Percentiles rank a stretch among this genome's conserved stretches.
Evolutionary conservation across 768 basidiomycete species (phyloP).

Genomic region (Lepiota brunneoincarnata): DNA sequence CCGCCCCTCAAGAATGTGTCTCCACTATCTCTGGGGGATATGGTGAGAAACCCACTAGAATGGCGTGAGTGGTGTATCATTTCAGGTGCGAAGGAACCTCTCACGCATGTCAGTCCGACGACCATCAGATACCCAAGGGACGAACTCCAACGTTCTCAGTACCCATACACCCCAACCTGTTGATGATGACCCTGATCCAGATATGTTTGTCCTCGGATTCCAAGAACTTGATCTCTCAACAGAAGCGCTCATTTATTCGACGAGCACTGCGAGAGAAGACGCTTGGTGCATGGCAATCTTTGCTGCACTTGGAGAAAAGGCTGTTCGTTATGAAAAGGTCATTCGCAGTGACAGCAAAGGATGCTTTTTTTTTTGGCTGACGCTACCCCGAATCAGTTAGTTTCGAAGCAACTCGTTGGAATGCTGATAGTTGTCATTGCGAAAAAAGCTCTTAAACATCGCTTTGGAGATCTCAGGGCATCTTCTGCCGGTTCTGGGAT

Average conservation of each 20-base stretch:
- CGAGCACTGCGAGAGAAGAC: conserved; percentile 61
- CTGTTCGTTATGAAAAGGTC: conserved; percentile 66
- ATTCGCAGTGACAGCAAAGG: neutral
- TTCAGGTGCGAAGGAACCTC: neutral
- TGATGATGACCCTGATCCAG: conserved; percentile 40
- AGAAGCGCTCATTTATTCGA: conserved; percentile 73
- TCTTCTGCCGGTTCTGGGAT: conserved; percentile 68
- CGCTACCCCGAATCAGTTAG: conserved; percentile 40
- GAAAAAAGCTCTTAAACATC: conserved; percentile 45
- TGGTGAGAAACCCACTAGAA: conserved; percentile 22
- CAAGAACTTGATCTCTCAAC: conserved; percentile 81
- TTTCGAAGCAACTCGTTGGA: conserved; percentile 79
- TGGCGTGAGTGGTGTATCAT: conserved; percentile 19
- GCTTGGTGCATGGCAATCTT: conserved; percentile 68
- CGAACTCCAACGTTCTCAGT: neutral
- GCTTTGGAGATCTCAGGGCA: conserved; percentile 53
- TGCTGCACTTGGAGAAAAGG: conserved; percentile 69
- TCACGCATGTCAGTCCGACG: neutral
- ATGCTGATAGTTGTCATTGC: conserved; percentile 73
- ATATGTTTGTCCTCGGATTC: conserved; percentile 73
- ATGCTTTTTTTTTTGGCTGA: neutral
- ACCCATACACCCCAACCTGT: conserved; percentile 14
- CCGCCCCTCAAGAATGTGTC: conserved; percentile 34
- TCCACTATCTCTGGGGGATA: conserved; percentile 32
- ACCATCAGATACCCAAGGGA: neutral